phyloP scores from a whole-genome alignment of 352 stramenopile species.

The Phytopythium montanum region DNA sequence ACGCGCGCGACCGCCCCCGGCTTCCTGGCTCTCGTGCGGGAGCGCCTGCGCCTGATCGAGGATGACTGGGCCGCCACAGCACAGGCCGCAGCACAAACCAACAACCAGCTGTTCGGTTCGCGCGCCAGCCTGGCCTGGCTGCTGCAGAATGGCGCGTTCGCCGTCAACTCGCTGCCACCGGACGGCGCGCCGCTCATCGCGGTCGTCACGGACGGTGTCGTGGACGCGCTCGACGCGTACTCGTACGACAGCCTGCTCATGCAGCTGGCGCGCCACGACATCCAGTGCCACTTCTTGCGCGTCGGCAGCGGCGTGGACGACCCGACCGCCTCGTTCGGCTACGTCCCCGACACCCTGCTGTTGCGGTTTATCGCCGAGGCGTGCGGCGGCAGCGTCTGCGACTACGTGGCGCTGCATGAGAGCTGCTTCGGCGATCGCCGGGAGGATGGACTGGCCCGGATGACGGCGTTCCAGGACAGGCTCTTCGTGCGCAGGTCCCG shows the following conservation, averaged over 20 bases:
- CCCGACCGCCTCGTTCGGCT: constrained; percentile 73
- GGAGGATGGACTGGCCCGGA: constrained; percentile 29
- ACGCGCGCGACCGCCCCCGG: constrained; percentile 43
- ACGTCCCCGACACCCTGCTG: constrained; percentile 79
- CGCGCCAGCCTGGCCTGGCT: constrained; percentile 67
- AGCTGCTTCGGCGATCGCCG: constrained; percentile 40
- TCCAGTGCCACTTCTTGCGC: constrained; percentile 81
- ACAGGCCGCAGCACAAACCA: constrained; percentile 25
- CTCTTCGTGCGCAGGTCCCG: constrained; percentile 66
- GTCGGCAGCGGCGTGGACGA: constrained; percentile 54
- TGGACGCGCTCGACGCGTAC: constrained; percentile 74
- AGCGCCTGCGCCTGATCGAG: constrained; percentile 78
- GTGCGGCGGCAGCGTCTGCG: constrained; percentile 61
- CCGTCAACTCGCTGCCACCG: constrained; percentile 77
- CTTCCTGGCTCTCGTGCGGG: constrained; percentile 66
- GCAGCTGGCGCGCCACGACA: constrained; percentile 87
- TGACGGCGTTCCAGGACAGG: constrained; percentile 58
- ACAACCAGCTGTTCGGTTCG: neutral
- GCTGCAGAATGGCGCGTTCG: constrained; percentile 85
- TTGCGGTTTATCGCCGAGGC: constrained; percentile 73
- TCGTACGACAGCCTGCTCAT: constrained; percentile 86
- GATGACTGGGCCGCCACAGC: constrained; percentile 67
- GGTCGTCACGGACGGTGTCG: constrained; percentile 81
- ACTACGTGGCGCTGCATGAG: constrained; percentile 56
- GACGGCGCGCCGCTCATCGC: constrained; percentile 76